Conservation (phyloP, 768 basidiomycete species). For the Vararia minispora region DNA sequence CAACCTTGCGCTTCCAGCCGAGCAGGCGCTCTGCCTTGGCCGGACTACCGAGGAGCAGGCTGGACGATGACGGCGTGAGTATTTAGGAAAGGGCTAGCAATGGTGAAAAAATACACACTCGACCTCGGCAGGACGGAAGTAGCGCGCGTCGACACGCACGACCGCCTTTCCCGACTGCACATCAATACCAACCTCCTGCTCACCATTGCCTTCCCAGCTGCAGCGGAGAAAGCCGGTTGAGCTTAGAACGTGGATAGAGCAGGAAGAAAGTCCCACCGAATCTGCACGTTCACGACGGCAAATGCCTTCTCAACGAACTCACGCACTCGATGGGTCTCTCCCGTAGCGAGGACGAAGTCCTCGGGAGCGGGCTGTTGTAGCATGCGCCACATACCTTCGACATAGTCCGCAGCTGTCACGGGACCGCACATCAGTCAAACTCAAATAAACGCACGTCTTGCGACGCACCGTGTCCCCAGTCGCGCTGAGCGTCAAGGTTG, state of each 20-base stretch:
- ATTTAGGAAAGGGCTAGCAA: constrained; percentile 1
- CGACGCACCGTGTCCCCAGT: constrained; percentile 89
- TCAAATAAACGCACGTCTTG: neutral
- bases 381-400: constrained; percentile 98
- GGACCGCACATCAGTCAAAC: neutral
- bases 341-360: constrained; percentile 92
- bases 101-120: constrained; percentile 44
- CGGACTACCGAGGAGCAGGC: constrained; percentile 79
- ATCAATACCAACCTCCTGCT: constrained; percentile 69
- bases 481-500: constrained; percentile 89
- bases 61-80: constrained; percentile 18
- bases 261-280: constrained; percentile 36
- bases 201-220: constrained; percentile 74
- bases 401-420: constrained; percentile 66
- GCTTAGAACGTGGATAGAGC: neutral
- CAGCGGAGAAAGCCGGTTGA: constrained; percentile 6
- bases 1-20: constrained; percentile 83
- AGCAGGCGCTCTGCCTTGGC: constrained; percentile 81
- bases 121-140: constrained; percentile 95
- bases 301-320: constrained; percentile 92
- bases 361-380: constrained; percentile 76
- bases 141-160: constrained; percentile 77
- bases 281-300: constrained; percentile 46
- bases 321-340: constrained; percentile 90
- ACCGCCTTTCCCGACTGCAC: constrained; percentile 55